A percentile compares a stretch with the other conserved stretches of the same genome.
Evolutionary conservation across 2,329 filamentous ascomycete genomes (phyloP).

Genomic region (Ascosphaera apis): DNA sequence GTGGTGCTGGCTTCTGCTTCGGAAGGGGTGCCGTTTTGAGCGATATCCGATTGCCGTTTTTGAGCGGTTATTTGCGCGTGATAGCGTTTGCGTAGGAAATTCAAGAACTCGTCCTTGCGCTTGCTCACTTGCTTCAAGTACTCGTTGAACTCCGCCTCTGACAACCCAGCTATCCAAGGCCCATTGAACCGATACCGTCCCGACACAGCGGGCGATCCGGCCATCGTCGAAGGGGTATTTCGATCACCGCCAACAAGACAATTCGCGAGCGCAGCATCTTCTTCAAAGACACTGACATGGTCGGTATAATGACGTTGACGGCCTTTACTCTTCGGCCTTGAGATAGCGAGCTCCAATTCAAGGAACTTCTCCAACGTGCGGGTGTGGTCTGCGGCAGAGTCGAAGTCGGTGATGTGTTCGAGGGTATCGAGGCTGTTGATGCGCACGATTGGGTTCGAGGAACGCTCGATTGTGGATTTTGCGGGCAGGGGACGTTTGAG

Average conservation of each 20-base stretch:
- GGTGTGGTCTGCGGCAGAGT: conserved; percentile 59
- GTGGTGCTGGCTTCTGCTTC: no score
- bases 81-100: conserved; percentile 11
- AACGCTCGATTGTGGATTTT: conserved; percentile 46
- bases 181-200: conserved; percentile 34
- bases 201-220: conserved; percentile 7
- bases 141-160: conserved; percentile 29
- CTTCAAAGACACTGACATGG: conserved; percentile 13
- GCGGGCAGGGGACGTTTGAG: conserved; percentile 65
- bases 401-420: conserved; percentile 77
- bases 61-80: conserved; percentile 10
- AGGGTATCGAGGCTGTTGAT: conserved; percentile 60
- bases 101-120: conserved; percentile 17
- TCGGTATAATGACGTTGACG: no score
- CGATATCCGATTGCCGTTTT: conserved; percentile 11
- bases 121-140: conserved; percentile 26
- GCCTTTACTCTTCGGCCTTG: conserved; percentile 21
- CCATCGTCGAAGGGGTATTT: conserved; percentile 1
- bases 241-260: conserved; percentile 4
- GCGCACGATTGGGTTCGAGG: conserved; percentile 48
- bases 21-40: conserved; percentile 7
- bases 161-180: conserved; percentile 34
- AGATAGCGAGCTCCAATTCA: conserved; percentile 53
- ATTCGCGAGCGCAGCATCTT: conserved; percentile 1
- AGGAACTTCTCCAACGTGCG: conserved; percentile 68